These are phyloP conservation scores for Podospora comata DNA, from an alignment of 495 filamentous ascomycete genomes.

Conservation along the genomic window DNA sequence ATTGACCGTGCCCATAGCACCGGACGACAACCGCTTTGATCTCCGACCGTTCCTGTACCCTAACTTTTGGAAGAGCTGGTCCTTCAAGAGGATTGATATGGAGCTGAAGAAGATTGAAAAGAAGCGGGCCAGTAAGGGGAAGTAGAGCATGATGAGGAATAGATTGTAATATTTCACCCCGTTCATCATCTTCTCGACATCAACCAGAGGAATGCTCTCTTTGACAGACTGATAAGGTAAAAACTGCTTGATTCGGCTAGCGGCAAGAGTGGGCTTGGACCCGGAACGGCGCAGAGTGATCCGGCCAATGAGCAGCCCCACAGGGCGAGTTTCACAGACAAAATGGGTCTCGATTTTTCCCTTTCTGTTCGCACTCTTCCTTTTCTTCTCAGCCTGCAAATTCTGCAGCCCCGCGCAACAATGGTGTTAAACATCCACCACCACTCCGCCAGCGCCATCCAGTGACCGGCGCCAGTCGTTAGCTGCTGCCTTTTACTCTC, in stretches of 20 bases:
- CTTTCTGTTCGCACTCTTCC: slow-evolving; percentile 16
- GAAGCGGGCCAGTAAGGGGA: slow-evolving; percentile 20
- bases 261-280: background rate
- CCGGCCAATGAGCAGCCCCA: background rate
- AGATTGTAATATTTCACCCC: background rate
- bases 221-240: background rate
- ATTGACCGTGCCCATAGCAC: slow-evolving; percentile 17
- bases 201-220: no score
- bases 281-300: background rate
- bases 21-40: slow-evolving; percentile 56
- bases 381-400: slow-evolving; percentile 18
- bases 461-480: slow-evolving; percentile 27
- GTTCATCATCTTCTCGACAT: background rate
- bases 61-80: slow-evolving; percentile 44
- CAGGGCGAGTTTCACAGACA: background rate
- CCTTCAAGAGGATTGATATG: slow-evolving; percentile 54
- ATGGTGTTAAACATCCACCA: slow-evolving; percentile 12
- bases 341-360: slow-evolving; percentile 13
- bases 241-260: slow-evolving; percentile 8
- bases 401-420: slow-evolving; percentile 11
- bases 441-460: slow-evolving; percentile 26
- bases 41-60: slow-evolving; percentile 62
- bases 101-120: slow-evolving; percentile 37
- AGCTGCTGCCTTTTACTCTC: slow-evolving; percentile 28
- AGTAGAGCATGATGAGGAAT: slow-evolving; percentile 1